Evolutionary conservation across 2,329 filamentous ascomycete species (phyloP).

Genomic region (Fusarium succisae): DNA sequence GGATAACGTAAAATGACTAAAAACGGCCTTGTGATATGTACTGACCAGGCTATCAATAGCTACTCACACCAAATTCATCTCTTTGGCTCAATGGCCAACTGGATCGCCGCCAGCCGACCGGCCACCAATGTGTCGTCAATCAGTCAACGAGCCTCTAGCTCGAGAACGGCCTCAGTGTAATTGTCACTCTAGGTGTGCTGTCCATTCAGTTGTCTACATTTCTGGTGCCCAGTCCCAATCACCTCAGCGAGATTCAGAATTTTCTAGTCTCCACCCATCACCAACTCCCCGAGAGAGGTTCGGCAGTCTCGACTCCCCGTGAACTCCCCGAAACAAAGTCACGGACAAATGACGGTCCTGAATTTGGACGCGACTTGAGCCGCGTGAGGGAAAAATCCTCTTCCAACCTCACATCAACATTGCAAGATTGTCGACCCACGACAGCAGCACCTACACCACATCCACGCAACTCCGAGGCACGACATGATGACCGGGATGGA

Average conservation of each 20-base stretch:
- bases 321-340: constrained; percentile 25
- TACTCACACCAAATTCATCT: neutral
- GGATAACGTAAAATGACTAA: neutral
- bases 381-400: neutral
- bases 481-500: neutral
- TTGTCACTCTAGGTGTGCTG: neutral
- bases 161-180: neutral
- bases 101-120: neutral
- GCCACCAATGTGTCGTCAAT: neutral
- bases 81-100: neutral
- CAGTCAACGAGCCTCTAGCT: neutral
- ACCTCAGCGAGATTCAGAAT: neutral
- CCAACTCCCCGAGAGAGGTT: constrained; percentile 20
- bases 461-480: neutral
- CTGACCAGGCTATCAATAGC: neutral
- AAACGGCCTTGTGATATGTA: neutral
- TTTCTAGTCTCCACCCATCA: neutral
- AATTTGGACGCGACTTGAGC: neutral
- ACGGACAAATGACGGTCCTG: constrained; percentile 17
- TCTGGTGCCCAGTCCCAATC: neutral
- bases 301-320: constrained; percentile 6
- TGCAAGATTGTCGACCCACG: neutral
- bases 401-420: constrained; percentile 17
- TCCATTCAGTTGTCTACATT: neutral
- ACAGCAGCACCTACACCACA: neutral